Evolutionary conservation across 176 grass and related monocot species (phyloP).

Genomic region (Zoysia japonica): DNA sequence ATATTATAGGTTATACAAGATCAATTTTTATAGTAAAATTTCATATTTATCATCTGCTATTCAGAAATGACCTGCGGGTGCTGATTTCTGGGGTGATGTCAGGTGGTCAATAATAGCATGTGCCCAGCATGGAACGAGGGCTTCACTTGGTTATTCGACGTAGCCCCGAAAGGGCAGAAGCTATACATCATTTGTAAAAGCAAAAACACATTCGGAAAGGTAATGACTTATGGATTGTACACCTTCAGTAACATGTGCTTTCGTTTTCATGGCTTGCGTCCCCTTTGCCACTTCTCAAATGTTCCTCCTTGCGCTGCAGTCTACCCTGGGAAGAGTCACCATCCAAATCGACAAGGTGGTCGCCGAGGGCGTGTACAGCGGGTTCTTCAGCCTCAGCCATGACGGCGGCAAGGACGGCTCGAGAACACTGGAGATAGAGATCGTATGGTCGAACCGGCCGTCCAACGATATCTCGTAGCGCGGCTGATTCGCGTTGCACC

Average conservation of each 20-base stretch:
- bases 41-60: neutral
- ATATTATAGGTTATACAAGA: slow-evolving; percentile 1
- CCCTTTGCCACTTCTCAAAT: slow-evolving; percentile 7
- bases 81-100: slow-evolving; percentile 33
- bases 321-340: slow-evolving; percentile 82
- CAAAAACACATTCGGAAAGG: slow-evolving; percentile 99
- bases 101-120: slow-evolving; percentile 83
- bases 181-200: slow-evolving; percentile 97
- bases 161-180: slow-evolving; percentile 97
- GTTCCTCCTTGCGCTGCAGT: slow-evolving; percentile 41
- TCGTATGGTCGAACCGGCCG: slow-evolving; percentile 91
- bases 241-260: neutral
- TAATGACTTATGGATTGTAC: slow-evolving; percentile 9
- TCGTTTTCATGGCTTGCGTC: neutral
- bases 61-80: neutral
- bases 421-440: slow-evolving; percentile 90
- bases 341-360: slow-evolving; percentile 99
- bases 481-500: slow-evolving; percentile 19
- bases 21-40: neutral
- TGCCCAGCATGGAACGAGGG: slow-evolving; percentile 92
- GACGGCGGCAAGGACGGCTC: slow-evolving; percentile 87
- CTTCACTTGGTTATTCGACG: slow-evolving; percentile 95
- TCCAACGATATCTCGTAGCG: slow-evolving; percentile 54
- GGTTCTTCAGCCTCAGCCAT: slow-evolving; percentile 92
- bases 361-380: slow-evolving; percentile 83